phyloP scores from a whole-genome alignment of 768 basidiomycete species.

The Termitomyces sp. region DNA sequence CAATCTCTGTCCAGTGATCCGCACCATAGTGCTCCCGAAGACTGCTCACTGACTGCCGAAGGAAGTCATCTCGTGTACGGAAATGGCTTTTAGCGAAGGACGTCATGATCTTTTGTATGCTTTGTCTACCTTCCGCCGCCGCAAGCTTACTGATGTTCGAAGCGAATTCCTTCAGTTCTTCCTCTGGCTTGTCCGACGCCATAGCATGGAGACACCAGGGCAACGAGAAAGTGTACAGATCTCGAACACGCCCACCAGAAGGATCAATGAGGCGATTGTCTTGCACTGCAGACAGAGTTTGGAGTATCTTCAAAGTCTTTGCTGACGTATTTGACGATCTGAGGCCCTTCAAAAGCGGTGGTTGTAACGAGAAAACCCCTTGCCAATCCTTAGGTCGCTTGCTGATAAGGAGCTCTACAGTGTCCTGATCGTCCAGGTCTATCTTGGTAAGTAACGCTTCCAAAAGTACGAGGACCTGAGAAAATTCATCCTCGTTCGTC shows the following conservation, averaged over 20 bases:
- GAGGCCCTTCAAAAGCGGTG: conserved; percentile 71
- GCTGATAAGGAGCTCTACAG: conserved; percentile 64
- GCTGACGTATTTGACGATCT: conserved; percentile 72
- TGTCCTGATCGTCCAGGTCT: conserved; percentile 68
- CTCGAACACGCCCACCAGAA: conserved; percentile 70
- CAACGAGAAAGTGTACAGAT: conserved; percentile 77
- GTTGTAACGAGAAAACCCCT: conserved; percentile 62
- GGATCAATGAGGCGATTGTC: conserved; percentile 70
- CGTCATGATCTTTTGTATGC: conserved; percentile 84
- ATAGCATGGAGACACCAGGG: conserved; percentile 89
- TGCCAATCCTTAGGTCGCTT: conserved; percentile 74
- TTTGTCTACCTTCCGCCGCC: conserved; percentile 66
- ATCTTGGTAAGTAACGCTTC: conserved; percentile 63
- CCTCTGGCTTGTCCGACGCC: conserved; percentile 58
- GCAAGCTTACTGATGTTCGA: conserved; percentile 73
- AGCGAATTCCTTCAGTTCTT: conserved; percentile 66
- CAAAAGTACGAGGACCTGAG: conserved; percentile 62
- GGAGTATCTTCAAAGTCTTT: conserved; percentile 67
- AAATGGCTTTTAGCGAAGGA: conserved; percentile 88
- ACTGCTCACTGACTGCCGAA: conserved; percentile 83
- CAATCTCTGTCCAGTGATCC: conserved; percentile 76
- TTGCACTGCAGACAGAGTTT: conserved; percentile 56
- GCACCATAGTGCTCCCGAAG: conserved; percentile 82
- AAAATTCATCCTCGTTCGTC: conserved; percentile 79
- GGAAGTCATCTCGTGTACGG: conserved; percentile 90